Percentiles rank a stretch among this genome's conserved stretches.
Evolutionary conservation across 2,329 filamentous ascomycete genomes (phyloP).

Genomic region (Ilyonectria sp.): DNA sequence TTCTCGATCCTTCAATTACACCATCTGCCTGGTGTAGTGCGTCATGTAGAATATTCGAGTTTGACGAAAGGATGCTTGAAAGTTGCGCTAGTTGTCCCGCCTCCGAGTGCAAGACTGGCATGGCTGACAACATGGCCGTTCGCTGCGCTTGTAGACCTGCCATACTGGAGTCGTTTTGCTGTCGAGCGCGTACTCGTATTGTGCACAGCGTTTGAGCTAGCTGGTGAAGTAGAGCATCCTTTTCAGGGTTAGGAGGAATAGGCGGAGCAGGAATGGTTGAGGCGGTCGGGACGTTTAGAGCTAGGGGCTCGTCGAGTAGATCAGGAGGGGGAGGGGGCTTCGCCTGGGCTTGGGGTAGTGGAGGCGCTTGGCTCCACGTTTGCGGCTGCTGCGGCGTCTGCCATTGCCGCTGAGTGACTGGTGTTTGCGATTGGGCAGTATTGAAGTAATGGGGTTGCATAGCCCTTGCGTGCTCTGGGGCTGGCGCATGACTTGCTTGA

Average conservation of each 20-base stretch:
- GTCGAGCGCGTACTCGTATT: constrained; percentile 77
- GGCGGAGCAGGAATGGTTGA: constrained; percentile 79
- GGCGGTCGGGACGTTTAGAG: constrained; percentile 64
- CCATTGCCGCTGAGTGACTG: constrained; percentile 45
- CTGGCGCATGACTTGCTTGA: constrained; percentile 37
- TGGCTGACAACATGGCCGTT: constrained; percentile 79
- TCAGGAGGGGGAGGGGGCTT: constrained; percentile 62
- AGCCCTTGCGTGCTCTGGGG: constrained; percentile 29
- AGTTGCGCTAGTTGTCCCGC: constrained; percentile 79
- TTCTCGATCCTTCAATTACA: constrained; percentile 81
- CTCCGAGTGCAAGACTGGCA: constrained; percentile 81
- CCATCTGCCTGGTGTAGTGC: constrained; percentile 84
- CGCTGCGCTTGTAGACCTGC: constrained; percentile 85
- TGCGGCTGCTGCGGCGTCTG: constrained; percentile 43
- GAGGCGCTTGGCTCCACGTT: constrained; percentile 45
- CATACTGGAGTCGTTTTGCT: constrained; percentile 82
- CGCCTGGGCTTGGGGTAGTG: constrained; percentile 40
- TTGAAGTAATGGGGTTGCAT: constrained; percentile 40
- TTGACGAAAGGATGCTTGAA: constrained; percentile 79
- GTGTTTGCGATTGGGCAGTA: constrained; percentile 34
- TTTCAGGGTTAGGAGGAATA: constrained; percentile 95
- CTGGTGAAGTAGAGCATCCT: constrained; percentile 86
- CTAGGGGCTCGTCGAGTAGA: constrained; percentile 70
- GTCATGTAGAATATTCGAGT: constrained; percentile 83
- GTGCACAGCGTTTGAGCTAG: constrained; percentile 79